phyloP scores from a whole-genome alignment of 352 stramenopile species.

The Globisporangium barbulae region DNA sequence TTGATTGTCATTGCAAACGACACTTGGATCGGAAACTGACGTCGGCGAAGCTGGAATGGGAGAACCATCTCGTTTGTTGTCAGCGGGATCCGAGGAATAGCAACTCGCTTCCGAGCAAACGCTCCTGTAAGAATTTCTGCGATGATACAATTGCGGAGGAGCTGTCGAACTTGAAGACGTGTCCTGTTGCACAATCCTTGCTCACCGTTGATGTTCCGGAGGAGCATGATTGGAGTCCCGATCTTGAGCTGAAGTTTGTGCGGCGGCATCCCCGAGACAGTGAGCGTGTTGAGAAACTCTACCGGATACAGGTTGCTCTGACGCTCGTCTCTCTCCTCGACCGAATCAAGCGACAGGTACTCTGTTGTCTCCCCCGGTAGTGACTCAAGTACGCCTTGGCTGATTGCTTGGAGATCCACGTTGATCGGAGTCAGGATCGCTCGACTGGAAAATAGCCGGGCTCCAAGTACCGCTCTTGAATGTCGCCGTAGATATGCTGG shows the following conservation, averaged over 20 bases:
- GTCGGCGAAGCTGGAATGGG: constrained; percentile 20
- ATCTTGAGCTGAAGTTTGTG: constrained; percentile 27
- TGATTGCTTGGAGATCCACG: background rate
- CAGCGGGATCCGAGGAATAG: constrained; percentile 25
- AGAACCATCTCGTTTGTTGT: constrained; percentile 17
- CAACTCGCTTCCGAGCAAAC: constrained; percentile 15
- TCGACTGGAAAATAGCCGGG: background rate
- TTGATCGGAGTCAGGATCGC: constrained; percentile 4
- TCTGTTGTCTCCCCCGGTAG: background rate
- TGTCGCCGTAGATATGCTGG: background rate
- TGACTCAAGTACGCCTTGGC: background rate
- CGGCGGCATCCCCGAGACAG: constrained; percentile 24
- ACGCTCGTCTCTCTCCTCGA: background rate
- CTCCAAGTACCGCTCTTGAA: background rate
- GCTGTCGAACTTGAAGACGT: constrained; percentile 22
- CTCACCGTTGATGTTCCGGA: constrained; percentile 21
- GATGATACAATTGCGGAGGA: constrained; percentile 23
- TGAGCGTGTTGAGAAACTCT: constrained; percentile 16
- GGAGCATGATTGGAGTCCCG: constrained; percentile 25
- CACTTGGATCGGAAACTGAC: constrained; percentile 30
- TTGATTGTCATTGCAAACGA: constrained; percentile 39
- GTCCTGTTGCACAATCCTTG: constrained; percentile 26
- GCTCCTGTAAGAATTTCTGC: constrained; percentile 27
- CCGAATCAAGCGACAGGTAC: background rate
- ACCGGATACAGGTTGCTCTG: background rate